Evolutionary conservation across 2,329 filamentous ascomycete genomes (phyloP).

Genomic region (Sphaerulina populicola): DNA sequence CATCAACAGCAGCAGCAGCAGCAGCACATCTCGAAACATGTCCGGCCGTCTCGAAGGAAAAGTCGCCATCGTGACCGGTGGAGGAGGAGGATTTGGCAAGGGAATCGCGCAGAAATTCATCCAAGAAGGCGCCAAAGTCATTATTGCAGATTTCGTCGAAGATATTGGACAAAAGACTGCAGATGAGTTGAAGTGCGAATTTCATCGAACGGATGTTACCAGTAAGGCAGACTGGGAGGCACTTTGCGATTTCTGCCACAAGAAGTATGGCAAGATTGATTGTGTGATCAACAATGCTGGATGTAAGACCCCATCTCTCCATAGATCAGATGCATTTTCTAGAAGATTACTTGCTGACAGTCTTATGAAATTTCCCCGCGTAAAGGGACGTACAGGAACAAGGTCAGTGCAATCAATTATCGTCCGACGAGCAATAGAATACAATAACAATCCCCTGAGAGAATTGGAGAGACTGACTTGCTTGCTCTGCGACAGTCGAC

Average conservation of each 20-base stretch:
- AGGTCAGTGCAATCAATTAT: slow-evolving; percentile 29
- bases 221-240: slow-evolving; percentile 47
- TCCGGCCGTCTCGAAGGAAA: slow-evolving; percentile 20
- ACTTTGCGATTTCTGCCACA: slow-evolving; percentile 41
- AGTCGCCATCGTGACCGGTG: slow-evolving; percentile 49
- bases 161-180: slow-evolving; percentile 47
- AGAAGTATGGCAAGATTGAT: slow-evolving; percentile 47
- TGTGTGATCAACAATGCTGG: slow-evolving; percentile 56
- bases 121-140: slow-evolving; percentile 52
- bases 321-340: too few relatives aligned
- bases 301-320: slow-evolving; percentile 10
- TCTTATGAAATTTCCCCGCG: too few relatives aligned
- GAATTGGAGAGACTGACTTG: neutral
- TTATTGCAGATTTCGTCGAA: slow-evolving; percentile 55
- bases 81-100: slow-evolving; percentile 56
- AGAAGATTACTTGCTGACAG: too few relatives aligned
- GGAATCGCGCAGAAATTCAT: slow-evolving; percentile 54
- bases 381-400: slow-evolving; percentile 47
- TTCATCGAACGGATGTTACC: slow-evolving; percentile 47
- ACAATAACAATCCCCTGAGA: too few relatives aligned
- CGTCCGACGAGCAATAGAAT: neutral
- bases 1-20: too few relatives aligned
- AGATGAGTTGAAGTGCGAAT: slow-evolving; percentile 38
- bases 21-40: slow-evolving; percentile 9
- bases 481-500: slow-evolving; percentile 39